Evolutionary conservation across 108 stramenopile species (phyloP), one percentile per base, ranked within the genome.

Genomic region (Seminavis robusta): DNA sequence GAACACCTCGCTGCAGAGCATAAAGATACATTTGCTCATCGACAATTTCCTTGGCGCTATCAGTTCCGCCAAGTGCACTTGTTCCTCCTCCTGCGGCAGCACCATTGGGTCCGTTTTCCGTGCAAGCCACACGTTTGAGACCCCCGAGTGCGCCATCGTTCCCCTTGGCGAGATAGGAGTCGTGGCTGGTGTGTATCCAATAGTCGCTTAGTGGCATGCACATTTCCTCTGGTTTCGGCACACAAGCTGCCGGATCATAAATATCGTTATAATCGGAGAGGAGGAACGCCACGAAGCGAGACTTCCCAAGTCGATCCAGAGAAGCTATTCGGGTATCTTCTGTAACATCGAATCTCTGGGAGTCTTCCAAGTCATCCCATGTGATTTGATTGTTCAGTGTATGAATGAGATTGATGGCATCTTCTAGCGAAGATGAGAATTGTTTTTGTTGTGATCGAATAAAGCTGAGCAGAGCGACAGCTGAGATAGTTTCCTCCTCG

Each of bases 151-250:
- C 3, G 21, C 55, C 2, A 21, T 64, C 66, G 25, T 46, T 44
- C 31, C 0, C 57, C 33, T 56, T 44, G 23, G 56, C 28, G 26
- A 95, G 68, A 67, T 91, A 98, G 0, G 96, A 92, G 58, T 96
- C 95, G 65, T 98, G 96, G 59, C 87, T 78, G 7, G 87, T 83
- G 49, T 88, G 71, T 33, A 96, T 90, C 76, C 76, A 97, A 74
- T 98, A 98, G 51, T 88, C 65, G 38, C 55, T 71, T 34, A 98
- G 73, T 13, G 96, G 95, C 33, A 85, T 86, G 17, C 51, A 76
- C 95, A 97, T 95, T 64, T 95, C 90, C 34, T 85, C 71, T 33
- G 42, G 30, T 4, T 21, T 53, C 8, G 51, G 25, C 47, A 58
- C 63, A 33, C 63, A 71, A 36, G 51, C 64, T 38, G 49, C 48